A percentile compares a stretch with the other conserved stretches of the same genome.
Evolutionary conservation across 441 rosid species (phyloP).

Genomic region (Corymbia calophylla): DNA sequence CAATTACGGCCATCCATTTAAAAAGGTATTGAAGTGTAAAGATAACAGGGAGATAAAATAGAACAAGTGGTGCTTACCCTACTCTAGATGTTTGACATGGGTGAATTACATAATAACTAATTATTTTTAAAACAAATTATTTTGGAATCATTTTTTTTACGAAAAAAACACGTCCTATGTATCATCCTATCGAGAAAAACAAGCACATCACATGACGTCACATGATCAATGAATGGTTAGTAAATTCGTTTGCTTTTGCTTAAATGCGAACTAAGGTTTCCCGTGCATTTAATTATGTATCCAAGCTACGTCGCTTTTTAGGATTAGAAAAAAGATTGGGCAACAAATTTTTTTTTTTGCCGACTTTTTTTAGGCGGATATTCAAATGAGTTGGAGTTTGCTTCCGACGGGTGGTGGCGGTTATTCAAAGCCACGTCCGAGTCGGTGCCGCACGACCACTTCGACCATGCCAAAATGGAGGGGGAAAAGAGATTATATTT

Average conservation of each 20-base stretch:
- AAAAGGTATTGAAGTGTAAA: background rate
- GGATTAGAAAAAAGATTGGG: background rate
- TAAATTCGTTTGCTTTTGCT: background rate
- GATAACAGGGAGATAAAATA: background rate
- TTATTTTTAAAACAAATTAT: background rate
- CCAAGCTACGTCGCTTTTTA: background rate
- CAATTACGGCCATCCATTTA: background rate
- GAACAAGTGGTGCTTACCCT: background rate
- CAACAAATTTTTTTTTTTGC: background rate
- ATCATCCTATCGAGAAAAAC: background rate
- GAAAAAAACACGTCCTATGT: background rate
- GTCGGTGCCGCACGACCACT: background rate
- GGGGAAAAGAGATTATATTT: background rate
- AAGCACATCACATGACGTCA: background rate
- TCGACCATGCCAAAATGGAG: background rate
- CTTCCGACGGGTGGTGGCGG: background rate
- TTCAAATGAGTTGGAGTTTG: background rate
- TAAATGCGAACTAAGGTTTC: background rate
- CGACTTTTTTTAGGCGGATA: background rate
- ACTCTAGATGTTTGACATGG: background rate
- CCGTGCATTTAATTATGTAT: background rate
- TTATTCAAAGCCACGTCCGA: background rate
- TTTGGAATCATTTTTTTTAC: accelerated
- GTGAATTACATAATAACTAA: background rate
- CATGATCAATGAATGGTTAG: background rate